Percentiles rank a stretch among this genome's conserved stretches.
These are phyloP conservation scores for Clathrospora elynae DNA, from an alignment of 2,329 filamentous ascomycete species.

Conservation along the genomic window DNA sequence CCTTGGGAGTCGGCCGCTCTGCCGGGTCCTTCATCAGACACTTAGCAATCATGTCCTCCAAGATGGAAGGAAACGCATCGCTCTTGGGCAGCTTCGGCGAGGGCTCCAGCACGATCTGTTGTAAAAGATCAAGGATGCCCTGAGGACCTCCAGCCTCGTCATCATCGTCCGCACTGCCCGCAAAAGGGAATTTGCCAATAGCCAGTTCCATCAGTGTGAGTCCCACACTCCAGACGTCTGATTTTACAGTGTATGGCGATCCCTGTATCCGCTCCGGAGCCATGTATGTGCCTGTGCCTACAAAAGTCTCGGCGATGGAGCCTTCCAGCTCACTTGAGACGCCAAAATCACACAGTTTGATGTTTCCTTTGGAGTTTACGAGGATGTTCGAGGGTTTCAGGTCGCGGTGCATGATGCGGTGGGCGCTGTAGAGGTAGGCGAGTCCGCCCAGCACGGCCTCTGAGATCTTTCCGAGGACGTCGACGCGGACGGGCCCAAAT, in stretches of 20 bases:
- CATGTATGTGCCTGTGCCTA: constrained; percentile 99
- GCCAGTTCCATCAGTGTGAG: constrained; percentile 95
- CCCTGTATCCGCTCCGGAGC: constrained; percentile 97
- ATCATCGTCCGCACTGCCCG: constrained; percentile 76
- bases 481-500: constrained; percentile 92
- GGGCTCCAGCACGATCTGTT: constrained; percentile 96
- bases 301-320: constrained; percentile 96
- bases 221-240: constrained; percentile 98
- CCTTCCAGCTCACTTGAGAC: constrained; percentile 98
- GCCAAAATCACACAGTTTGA: constrained; percentile 98
- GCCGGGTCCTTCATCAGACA: constrained; percentile 90
- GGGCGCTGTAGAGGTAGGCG: constrained; percentile 91
- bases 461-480: constrained; percentile 96
- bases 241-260: constrained; percentile 96
- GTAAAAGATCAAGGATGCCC: constrained; percentile 91
- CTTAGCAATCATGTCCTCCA: constrained; percentile 97
- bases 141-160: constrained; percentile 74
- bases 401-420: constrained; percentile 98
- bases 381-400: constrained; percentile 98
- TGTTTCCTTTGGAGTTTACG: constrained; percentile 89
- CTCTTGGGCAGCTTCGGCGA: constrained; percentile 93
- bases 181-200: constrained; percentile 96
- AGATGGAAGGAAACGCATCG: constrained; percentile 91
- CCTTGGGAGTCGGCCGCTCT: constrained; percentile 86
- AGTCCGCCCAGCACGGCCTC: constrained; percentile 92